phyloP scores from a whole-genome alignment of 2,329 filamentous ascomycete genomes.

The Hypoxylon sp. region DNA sequence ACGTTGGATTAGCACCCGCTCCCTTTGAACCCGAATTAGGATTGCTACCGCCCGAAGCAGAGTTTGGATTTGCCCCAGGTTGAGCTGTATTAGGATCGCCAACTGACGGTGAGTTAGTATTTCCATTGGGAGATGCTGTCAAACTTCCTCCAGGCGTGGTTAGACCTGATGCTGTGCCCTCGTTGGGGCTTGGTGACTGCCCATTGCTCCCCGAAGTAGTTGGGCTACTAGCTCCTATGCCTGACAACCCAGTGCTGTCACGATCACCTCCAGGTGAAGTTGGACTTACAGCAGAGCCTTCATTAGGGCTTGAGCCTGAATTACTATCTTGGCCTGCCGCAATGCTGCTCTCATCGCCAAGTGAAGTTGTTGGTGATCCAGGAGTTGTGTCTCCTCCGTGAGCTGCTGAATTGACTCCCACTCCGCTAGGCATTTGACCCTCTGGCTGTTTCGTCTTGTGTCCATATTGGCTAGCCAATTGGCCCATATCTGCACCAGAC shows the following conservation, averaged over 20 bases:
- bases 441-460: constrained; percentile 36
- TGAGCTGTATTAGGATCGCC: constrained; percentile 3
- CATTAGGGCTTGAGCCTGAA: constrained; percentile 14
- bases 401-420: constrained; percentile 19
- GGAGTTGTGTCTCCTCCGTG: constrained; percentile 6
- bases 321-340: constrained; percentile 24
- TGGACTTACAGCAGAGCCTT: constrained; percentile 6
- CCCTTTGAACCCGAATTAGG: constrained; percentile 13
- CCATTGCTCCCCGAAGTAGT: too few species aligned
- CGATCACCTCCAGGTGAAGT: constrained; percentile 9
- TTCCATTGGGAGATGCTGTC: constrained; percentile 7
- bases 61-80: constrained; percentile 7
- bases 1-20: not conserved
- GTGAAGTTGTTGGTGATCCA: constrained; percentile 19
- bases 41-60: constrained; percentile 1
- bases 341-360: constrained; percentile 15
- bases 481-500: constrained; percentile 28
- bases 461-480: constrained; percentile 38
- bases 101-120: constrained; percentile 4
- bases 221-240: too few species aligned
- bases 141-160: constrained; percentile 5
- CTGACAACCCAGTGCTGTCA: constrained; percentile 5
- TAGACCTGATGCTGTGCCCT: constrained; percentile 2
- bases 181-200: constrained; percentile 11
- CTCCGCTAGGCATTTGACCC: constrained; percentile 38